Evolutionary conservation across 305 asterid species (phyloP).

Genomic region (Fraxinus paxiana): DNA sequence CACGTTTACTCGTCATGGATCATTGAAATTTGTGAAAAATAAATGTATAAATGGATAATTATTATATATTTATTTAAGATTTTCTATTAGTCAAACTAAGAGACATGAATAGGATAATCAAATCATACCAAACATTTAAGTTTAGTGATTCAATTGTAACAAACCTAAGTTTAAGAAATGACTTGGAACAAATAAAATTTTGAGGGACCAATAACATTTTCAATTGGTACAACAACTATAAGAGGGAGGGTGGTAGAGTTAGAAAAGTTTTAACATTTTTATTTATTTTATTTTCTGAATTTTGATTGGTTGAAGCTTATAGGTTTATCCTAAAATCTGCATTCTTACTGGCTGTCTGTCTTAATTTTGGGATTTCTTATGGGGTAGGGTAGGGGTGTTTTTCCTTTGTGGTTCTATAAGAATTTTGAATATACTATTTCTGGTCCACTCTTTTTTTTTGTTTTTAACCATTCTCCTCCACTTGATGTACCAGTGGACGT

Average conservation of each 20-base stretch:
- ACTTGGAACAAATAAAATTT: background rate
- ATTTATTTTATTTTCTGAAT: conserved; percentile 20
- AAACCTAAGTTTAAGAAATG: background rate
- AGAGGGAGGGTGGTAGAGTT: background rate
- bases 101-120: background rate
- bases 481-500: conserved; percentile 19
- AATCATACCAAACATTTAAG: background rate
- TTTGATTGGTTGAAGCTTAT: conserved; percentile 40
- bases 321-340: conserved; percentile 33
- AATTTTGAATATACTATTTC: conserved; percentile 2
- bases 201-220: background rate
- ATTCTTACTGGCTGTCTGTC: conserved; percentile 41
- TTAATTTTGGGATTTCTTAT: conserved; percentile 37
- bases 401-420: background rate
- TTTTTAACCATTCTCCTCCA: conserved; percentile 30
- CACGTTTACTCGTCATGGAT: background rate
- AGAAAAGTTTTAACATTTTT: conserved; percentile 2
- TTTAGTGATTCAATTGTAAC: background rate
- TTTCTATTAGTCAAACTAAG: background rate
- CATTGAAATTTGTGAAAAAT: no score
- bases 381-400: conserved; percentile 19
- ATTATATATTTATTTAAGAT: background rate
- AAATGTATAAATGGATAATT: background rate
- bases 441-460: conserved; percentile 29
- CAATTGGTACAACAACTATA: background rate